Base-by-base conservation (phyloP, 192 early-diverging fungal genomes). In the Rhizophagus clarus region DNA sequence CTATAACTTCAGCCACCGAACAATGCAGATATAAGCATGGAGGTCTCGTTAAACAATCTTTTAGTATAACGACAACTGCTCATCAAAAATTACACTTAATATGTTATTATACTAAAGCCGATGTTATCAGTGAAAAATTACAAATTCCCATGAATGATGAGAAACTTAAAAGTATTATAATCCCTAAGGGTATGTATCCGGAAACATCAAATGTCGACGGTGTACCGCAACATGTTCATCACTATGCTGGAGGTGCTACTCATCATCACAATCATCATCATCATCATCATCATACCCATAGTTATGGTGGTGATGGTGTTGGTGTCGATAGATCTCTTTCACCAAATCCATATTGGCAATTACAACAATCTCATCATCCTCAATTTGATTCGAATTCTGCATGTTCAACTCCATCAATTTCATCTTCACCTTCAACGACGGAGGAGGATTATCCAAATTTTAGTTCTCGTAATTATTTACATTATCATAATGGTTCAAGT, bases 21-120 rank as follows among this genome's bases (percentile, higher is more conserved):
- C 81, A 83, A 74, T 89, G 85, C 49, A 84, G 85, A 79, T 93
- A 88, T 80, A 94, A 95, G 76, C 90, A 92, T 62, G 90, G 92
- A 81, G 96, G 96, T 29, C 86, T 97, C 62, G 90, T 96, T 9
- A 97, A 97, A 82, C 95, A 96, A 88, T 92, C 93, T 3, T 93
- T 97, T 64, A 94, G 93, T 22, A 95, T 97, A 76, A 91, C 90
- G 72, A 96, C 95, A 10, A 88, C 91, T 12, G 89, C 91, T 66
- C 91, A 93, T 74, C 91, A 94, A 82, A 93, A 91, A 81, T 86
- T 96, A 70, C 95, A 96, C 83, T 89, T 97, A 29, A 96, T 97
- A 83, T 93, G 92, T 20, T 97, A 97, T 87, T 97, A 96, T 81
- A 90, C 93, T 24, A 94, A 93, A 80, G 91, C 92, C 56, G 95